phyloP scores from a whole-genome alignment of 306 rosid genomes.

The Fagus sylvatica region DNA sequence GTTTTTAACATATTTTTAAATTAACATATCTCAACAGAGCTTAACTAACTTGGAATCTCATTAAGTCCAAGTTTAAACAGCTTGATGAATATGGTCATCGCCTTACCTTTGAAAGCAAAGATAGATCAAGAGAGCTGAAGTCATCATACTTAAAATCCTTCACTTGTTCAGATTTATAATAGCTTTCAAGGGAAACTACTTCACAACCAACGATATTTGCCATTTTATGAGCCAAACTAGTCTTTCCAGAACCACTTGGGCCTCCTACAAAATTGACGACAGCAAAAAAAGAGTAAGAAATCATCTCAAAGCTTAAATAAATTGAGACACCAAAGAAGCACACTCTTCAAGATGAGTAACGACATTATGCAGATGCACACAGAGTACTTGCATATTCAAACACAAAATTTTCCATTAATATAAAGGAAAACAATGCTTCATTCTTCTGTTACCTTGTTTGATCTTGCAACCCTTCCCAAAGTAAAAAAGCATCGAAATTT shows the following conservation, averaged over 20 bases:
- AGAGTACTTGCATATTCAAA: background rate
- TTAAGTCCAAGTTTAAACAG: constrained; percentile 14
- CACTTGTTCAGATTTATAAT: constrained; percentile 73
- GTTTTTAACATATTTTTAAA: background rate
- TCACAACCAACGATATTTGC: constrained; percentile 98
- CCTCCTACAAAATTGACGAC: constrained; percentile 69
- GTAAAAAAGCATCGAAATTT: too few species aligned
- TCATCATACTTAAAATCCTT: constrained; percentile 95
- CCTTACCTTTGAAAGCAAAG: constrained; percentile 83
- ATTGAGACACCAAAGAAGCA: constrained; percentile 16
- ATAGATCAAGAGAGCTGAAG: constrained; percentile 80
- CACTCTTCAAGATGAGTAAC: constrained; percentile 8
- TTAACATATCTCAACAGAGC: background rate
- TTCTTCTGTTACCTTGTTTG: too few species aligned
- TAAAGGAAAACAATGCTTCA: background rate
- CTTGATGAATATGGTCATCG: constrained; percentile 9
- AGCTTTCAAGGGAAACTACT: constrained; percentile 93
- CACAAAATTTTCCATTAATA: background rate
- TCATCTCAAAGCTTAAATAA: constrained; percentile 23
- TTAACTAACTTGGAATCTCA: background rate
- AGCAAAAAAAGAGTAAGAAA: constrained; percentile 23
- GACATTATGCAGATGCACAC: background rate
- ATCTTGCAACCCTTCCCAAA: too few species aligned
- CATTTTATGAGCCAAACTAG: constrained; percentile 99
- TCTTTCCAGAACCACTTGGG: constrained; percentile 99